Base-by-base conservation (phyloP, 352 stramenopile genomes). In the Globisporangium takayamanum region DNA sequence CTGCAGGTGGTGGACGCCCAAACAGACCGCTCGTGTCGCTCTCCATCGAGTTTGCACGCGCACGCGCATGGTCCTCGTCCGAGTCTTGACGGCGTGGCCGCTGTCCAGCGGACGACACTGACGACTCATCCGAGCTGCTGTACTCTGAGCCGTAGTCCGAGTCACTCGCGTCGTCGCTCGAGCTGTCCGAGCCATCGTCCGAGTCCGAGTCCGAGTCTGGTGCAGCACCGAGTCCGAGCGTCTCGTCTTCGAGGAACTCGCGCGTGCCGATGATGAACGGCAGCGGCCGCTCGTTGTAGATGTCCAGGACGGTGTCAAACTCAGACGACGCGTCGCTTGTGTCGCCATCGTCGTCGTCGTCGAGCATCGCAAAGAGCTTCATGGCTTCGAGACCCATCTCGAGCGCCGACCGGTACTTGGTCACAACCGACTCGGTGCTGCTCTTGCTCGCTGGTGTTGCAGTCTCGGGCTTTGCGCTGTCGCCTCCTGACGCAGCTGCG, bases 231-330 rank as follows among this genome's bases (percentile, higher is more conserved):
- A 95, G 57, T 10, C 86, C 86, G 15, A 93, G 74, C 55, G 83
- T 91, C 62, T 93, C 84, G 54, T 93, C 84, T 48, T 93, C 86
- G 1, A 93, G 63, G 60, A 94, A 95, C 67, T 93, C 86, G 30
- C 75, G 72, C 22, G 84, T 95, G 5, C 86, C 86, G 61, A 95
- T 95, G 59, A 95, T 90, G 62, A 92, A 94, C 16, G 86, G 86
- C 63, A 95, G 59, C 28, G 86, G 84, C 0, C 84, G 78, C 69
- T 93, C 81, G 63, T 95, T 95, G 72, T 95, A 95, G 58, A 95
- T 95, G 54, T 95, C 85, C 49, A 92, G 55, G 41, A 94, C 81
- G 5, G 81, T 88, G 44, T 91, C 78, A 15, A 91, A 80, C 33
- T 75, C 66, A 8, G 68, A 84, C 15, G 69, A 80, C 50, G 73